These are phyloP conservation scores for Magnolia officinalis DNA, from an alignment of 164 flowering plant species.

Conservation along the genomic window DNA sequence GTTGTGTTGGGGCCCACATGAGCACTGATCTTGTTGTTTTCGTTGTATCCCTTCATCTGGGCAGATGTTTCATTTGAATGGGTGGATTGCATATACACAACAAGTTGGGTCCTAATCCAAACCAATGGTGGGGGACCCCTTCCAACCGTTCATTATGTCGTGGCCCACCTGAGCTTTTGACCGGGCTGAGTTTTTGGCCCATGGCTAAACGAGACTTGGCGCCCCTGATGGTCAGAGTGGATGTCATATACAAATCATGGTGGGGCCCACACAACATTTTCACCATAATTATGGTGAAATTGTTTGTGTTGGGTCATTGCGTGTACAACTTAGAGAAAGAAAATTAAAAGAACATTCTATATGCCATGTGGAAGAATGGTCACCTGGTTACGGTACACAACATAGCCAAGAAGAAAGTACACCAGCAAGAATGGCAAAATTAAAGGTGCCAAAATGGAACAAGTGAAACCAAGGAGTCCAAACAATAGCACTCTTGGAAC, in stretches of 20 bases:
- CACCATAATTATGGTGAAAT: background rate
- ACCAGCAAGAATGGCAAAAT: constrained; percentile 81
- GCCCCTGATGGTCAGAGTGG: background rate
- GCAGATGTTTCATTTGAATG: too few species aligned
- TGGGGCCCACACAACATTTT: background rate
- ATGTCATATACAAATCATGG: background rate
- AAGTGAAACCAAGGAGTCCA: constrained; percentile 86
- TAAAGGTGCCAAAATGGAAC: constrained; percentile 75
- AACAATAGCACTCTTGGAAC: constrained; percentile 77
- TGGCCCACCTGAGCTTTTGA: background rate
- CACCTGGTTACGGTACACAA: constrained; percentile 92
- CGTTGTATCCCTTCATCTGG: too few species aligned
- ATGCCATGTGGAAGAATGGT: constrained; percentile 1
- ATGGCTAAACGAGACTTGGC: background rate
- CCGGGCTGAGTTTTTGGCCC: background rate
- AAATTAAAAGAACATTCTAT: background rate
- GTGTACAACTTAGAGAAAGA: background rate
- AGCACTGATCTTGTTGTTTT: too few species aligned
- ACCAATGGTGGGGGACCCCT: too few species aligned
- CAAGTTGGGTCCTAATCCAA: too few species aligned
- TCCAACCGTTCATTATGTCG: too few species aligned
- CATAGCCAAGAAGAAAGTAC: constrained; percentile 70
- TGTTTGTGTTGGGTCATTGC: background rate
- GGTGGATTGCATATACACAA: too few species aligned
- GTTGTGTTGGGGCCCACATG: too few species aligned